These are phyloP conservation scores for Mycena rosella DNA, from an alignment of 768 basidiomycete genomes.

Conservation along the genomic window DNA sequence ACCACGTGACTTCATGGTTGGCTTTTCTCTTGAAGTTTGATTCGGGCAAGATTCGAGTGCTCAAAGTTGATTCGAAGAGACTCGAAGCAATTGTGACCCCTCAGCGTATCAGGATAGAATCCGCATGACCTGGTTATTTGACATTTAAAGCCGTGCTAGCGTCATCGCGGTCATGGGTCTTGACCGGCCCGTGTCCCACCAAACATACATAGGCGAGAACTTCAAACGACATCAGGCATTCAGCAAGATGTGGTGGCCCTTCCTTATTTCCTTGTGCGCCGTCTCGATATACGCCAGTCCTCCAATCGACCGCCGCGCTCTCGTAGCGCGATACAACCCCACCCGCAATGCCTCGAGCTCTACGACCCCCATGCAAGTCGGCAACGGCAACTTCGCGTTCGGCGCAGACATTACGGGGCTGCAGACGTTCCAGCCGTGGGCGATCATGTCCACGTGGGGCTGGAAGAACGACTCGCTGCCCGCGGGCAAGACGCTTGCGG, in stretches of 20 bases:
- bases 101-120: too few species aligned
- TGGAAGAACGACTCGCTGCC: constrained; percentile 73
- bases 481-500: constrained; percentile 52
- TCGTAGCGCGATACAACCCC: constrained; percentile 66
- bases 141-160: too few species aligned
- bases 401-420: constrained; percentile 70
- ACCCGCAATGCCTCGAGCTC: constrained; percentile 59
- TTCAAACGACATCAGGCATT: not conserved
- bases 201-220: constrained; percentile 13
- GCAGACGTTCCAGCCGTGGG: constrained; percentile 68
- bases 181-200: constrained; percentile 20
- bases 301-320: constrained; percentile 56
- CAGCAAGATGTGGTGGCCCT: constrained; percentile 22
- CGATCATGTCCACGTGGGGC: constrained; percentile 70
- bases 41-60: too few species aligned
- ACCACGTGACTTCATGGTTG: too few species aligned
- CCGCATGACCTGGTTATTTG: too few species aligned
- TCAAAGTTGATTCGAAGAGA: too few species aligned
- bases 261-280: constrained; percentile 17
- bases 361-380: constrained; percentile 68
- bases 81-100: too few species aligned
- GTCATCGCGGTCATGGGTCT: constrained; percentile 24
- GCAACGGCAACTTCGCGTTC: constrained; percentile 74
- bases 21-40: too few species aligned
- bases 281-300: not conserved